Evolutionary conservation across 768 basidiomycete genomes (phyloP).

Genomic region (Pholiota molesta): DNA sequence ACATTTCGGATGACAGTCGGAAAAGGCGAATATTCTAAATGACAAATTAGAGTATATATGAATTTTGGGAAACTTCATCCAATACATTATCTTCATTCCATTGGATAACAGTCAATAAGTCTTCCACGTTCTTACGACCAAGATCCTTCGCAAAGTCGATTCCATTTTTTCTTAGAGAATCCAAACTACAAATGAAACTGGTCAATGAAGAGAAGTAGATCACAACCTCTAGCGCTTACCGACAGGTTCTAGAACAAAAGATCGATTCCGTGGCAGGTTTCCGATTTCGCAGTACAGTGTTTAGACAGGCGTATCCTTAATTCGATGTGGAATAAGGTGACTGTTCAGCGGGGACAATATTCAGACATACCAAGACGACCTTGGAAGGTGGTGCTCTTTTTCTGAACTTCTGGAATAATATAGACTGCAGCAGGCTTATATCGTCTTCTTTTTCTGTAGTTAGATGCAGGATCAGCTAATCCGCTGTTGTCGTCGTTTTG

Average conservation of each 20-base stretch:
- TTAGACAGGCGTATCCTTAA: slow-evolving; percentile 81
- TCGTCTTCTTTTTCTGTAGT: slow-evolving; percentile 26
- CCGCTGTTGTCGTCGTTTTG: background rate
- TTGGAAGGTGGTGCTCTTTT: slow-evolving; percentile 67
- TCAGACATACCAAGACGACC: slow-evolving; percentile 55
- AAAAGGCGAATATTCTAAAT: slow-evolving; percentile 78
- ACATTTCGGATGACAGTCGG: slow-evolving; percentile 89
- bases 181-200: slow-evolving; percentile 52
- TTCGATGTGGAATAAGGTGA: background rate
- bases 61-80: slow-evolving; percentile 13
- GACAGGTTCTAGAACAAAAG: slow-evolving; percentile 77
- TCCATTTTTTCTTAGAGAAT: slow-evolving; percentile 80
- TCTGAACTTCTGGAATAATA: slow-evolving; percentile 72
- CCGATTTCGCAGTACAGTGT: slow-evolving; percentile 74
- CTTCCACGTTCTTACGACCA: slow-evolving; percentile 73
- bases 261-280: slow-evolving; percentile 67
- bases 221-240: slow-evolving; percentile 33
- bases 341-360: background rate
- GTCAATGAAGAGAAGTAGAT: background rate
- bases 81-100: slow-evolving; percentile 88
- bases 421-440: slow-evolving; percentile 56
- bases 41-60: background rate
- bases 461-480: too few relatives aligned
- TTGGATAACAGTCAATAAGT: slow-evolving; percentile 73
- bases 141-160: slow-evolving; percentile 82